A percentile compares a stretch with the other conserved stretches of the same genome.
These are phyloP conservation scores for Heimioporus punctisporus DNA, from an alignment of 1,284 basidiomycete species.

Conservation along the genomic window DNA sequence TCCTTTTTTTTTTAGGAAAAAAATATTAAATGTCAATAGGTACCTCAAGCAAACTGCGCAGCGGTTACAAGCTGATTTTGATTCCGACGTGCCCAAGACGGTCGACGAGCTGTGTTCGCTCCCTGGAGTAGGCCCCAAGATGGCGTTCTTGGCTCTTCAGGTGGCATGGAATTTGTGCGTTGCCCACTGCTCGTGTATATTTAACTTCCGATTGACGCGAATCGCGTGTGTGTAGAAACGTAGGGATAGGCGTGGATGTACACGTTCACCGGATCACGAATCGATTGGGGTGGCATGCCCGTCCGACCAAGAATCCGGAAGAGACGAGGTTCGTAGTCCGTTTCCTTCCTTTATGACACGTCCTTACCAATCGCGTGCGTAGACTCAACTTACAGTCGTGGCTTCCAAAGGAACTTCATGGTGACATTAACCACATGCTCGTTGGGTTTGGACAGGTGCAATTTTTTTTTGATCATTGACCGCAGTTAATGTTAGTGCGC, in stretches of 20 bases:
- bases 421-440: conserved; percentile 85
- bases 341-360: no score
- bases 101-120: conserved; percentile 85
- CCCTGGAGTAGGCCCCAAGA: conserved; percentile 91
- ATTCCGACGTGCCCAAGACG: conserved; percentile 84
- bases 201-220: no score
- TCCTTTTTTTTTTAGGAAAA: background rate
- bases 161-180: conserved; percentile 83
- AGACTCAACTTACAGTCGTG: conserved; percentile 91
- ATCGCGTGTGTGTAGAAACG: conserved; percentile 75
- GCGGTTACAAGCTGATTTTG: conserved; percentile 69
- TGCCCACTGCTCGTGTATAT: no score
- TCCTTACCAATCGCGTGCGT: no score
- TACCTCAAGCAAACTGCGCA: conserved; percentile 78
- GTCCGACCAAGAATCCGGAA: conserved; percentile 85
- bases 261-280: conserved; percentile 98
- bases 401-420: conserved; percentile 82
- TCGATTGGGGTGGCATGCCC: conserved; percentile 89
- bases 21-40: no score
- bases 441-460: conserved; percentile 93
- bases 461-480: no score
- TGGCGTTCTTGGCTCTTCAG: conserved; percentile 88
- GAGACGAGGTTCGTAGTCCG: conserved; percentile 67
- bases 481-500: background rate
- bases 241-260: conserved; percentile 96